Conservation (phyloP, 805 yeast genomes). For the Candida golubevii region DNA sequence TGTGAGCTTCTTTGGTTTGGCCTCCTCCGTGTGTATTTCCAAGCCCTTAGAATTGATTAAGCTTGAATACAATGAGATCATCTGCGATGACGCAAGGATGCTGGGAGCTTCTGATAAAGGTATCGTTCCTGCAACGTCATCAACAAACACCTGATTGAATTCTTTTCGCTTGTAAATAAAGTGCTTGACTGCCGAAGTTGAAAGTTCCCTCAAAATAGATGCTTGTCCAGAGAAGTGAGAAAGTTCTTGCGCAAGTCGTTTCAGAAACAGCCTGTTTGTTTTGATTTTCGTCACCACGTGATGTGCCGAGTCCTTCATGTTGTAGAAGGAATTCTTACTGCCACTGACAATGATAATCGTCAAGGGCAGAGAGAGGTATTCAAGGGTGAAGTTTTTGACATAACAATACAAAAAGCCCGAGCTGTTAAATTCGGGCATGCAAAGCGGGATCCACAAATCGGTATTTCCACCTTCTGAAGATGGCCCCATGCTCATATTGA, state of each 20-base stretch:
- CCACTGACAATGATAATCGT: slow-evolving; percentile 55
- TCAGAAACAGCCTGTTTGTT: slow-evolving; percentile 19
- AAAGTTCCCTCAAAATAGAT: slow-evolving; percentile 17
- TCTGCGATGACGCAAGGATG: slow-evolving; percentile 31
- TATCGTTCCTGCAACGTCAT: slow-evolving; percentile 22
- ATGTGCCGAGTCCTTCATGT: slow-evolving; percentile 59
- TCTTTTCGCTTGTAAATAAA: slow-evolving; percentile 73
- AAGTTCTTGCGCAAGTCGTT: slow-evolving; percentile 22
- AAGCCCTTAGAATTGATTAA: slow-evolving; percentile 18
- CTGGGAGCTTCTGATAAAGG: slow-evolving; percentile 19
- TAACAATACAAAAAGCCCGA: slow-evolving; percentile 85
- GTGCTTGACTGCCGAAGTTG: slow-evolving; percentile 53
- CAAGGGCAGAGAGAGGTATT: slow-evolving; percentile 18
- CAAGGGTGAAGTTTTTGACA: slow-evolving; percentile 42
- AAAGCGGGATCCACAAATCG: slow-evolving; percentile 91
- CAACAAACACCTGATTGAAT: slow-evolving; percentile 61
- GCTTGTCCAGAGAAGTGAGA: slow-evolving; percentile 8
- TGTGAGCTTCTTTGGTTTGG: slow-evolving; percentile 35
- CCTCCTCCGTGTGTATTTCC: slow-evolving; percentile 20
- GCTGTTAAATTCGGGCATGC: slow-evolving; percentile 85
- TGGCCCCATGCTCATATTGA: slow-evolving; percentile 44
- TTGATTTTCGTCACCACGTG: slow-evolving; percentile 39
- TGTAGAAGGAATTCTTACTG: slow-evolving; percentile 74
- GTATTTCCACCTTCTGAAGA: slow-evolving; percentile 39
- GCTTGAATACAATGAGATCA: slow-evolving; percentile 33